Base-by-base conservation (phyloP, 306 rosid species). In the Biancaea sappan region DNA sequence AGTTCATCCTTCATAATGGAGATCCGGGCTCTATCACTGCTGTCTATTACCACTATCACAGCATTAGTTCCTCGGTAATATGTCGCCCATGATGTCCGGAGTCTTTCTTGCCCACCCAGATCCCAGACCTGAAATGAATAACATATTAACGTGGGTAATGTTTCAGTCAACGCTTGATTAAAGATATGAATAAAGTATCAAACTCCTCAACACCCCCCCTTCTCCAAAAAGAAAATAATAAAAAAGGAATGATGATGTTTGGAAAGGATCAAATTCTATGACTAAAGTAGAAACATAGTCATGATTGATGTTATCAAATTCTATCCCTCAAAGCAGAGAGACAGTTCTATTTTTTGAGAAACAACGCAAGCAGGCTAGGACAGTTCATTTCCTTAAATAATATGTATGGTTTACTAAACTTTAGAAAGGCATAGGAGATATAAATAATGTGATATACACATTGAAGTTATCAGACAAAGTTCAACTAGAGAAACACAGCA, bases 21-120 rank as follows among this genome's bases (percentile, higher is more conserved):
- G 73, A 95, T 90, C 79, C 99, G 87, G 34, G 85, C 92, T 83
- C 99, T 88, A 77, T 95, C 99, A 15, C 91, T 95, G 82, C 99
- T 92, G 86, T 95, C 99, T 65, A 95, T 92, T 59, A 95, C 99
- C 0, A 44, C 97, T 56, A 95, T 92, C 48, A 95, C 86, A 53
- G 98, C 98, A 76, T 95, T 85, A 16, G 99, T 92, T 82, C 99
- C 98, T 11, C 98, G 87, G 77, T 95, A 95, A 74, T 92, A 95
- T 58, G 99, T 95, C 35, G 99, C 98, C 99, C 99, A 92, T 31
- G 99, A 95, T 54, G 98, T 92, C 73, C 99, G 87, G 25, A 92
- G 92, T 76, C 97, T 92, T 46, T 95, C 99, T 85, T 95, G 99
- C 51, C 98, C 98, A 0, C 99, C 99, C 12, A 95, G 97, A 90